Evolutionary conservation across 1,284 basidiomycete species (phyloP), one percentile per base, ranked within the genome.

Genomic region (Cutaneotrichosporon cavernicola): DNA sequence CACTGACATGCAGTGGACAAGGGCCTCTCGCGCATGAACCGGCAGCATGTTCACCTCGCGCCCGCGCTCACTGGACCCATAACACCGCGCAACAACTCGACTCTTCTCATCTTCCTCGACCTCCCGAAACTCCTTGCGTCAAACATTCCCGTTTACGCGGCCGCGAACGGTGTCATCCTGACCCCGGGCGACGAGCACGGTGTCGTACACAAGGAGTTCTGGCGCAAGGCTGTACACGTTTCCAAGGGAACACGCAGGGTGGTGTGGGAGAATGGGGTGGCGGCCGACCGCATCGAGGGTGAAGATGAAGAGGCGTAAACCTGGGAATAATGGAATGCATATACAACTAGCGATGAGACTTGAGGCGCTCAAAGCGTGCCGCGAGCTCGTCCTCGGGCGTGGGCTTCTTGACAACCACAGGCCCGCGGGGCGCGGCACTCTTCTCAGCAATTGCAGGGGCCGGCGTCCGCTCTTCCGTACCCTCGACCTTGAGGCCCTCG

Each of bases 1-100:
- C 26, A 31, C 43, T 58, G 56, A 58, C 56, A 22, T 14, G 7
- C 58, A 59, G 58, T 38, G 32, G 14, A 66, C n/a, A 58, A 65
- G n/a, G 81, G 81, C 5, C 66, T 82, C 8, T 75, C 74, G 7
- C 69, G 67, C 18, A 81, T 81, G 76, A 62, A 70, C 26, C 60
- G 81, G 16, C 80, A 81, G 68, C 81, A 82, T 64, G 73, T 82
- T 49, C 81, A 82, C 64, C 71, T 82, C 18, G 78, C 81, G 7
- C 77, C 75, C 2, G 73, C 78, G 0, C 69, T 78, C 26, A 60
- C 61, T 14, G 67, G 63, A 43, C 64, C 60, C 4, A 69, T 66
- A 49, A 58, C 72, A 0, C 80, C 80, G 2, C 72, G 81, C 4
- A 68, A 72, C 26, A 72, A 66, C 26, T 78, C 81, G 1, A 73